phyloP scores from a whole-genome alignment of 2,329 filamentous ascomycete species.

The Pochonia chlamydosporia region DNA sequence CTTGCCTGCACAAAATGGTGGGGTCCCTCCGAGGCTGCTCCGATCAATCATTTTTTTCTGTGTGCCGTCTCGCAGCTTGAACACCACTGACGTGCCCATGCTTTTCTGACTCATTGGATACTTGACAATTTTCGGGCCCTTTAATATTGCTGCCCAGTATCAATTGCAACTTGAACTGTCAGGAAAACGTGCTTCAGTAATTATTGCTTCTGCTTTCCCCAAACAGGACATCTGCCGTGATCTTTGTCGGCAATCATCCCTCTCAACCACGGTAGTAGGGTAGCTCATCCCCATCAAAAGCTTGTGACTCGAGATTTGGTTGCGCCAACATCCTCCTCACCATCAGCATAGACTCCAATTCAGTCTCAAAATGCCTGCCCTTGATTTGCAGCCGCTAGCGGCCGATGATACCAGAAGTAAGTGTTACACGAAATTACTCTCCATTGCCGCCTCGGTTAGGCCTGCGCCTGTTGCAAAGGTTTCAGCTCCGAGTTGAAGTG shows the following conservation, averaged over 20 bases:
- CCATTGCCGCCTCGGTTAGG: background rate
- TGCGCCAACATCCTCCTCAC: background rate
- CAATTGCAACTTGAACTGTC: background rate
- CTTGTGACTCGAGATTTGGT: background rate
- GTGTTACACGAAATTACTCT: constrained; percentile 11
- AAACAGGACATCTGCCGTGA: too few relatives aligned
- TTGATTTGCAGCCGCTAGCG: constrained; percentile 33
- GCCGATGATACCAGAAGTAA: constrained; percentile 41
- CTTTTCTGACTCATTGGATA: constrained; percentile 5
- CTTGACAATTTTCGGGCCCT: background rate
- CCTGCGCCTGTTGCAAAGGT: background rate
- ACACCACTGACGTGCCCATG: background rate
- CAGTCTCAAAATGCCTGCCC: constrained; percentile 31
- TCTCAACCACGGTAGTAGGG: background rate
- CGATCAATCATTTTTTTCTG: constrained; percentile 13
- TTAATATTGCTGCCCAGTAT: background rate
- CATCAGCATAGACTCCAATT: background rate
- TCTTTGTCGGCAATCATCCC: background rate
- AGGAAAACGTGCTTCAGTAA: background rate
- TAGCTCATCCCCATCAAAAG: background rate
- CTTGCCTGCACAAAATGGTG: constrained; percentile 9
- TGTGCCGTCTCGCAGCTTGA: background rate
- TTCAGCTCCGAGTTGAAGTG: background rate
- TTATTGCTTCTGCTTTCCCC: too few relatives aligned
- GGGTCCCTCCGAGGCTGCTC: constrained; percentile 24